Percentiles rank a stretch among this genome's conserved stretches.
phyloP scores from a whole-genome alignment of 768 basidiomycete genomes.

The Hebeloma cylindrosporum region DNA sequence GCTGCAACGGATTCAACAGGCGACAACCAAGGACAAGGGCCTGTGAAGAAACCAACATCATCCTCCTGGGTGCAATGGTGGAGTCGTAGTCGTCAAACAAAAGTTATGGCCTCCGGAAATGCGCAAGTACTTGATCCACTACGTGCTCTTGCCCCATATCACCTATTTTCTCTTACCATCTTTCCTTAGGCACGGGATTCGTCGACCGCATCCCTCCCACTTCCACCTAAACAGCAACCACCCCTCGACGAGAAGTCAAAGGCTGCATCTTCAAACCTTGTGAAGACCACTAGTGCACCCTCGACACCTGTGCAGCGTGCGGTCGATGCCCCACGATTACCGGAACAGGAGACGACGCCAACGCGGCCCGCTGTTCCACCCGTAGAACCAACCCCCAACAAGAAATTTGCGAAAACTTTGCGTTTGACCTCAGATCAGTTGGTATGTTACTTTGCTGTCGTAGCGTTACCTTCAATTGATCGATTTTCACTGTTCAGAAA shows the following conservation, averaged over 20 bases:
- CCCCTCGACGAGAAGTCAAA: slow-evolving; percentile 8
- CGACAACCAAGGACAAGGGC: slow-evolving; percentile 5
- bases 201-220: slow-evolving; percentile 15
- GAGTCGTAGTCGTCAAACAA: slow-evolving; percentile 60
- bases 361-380: slow-evolving; percentile 12
- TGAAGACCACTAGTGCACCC: slow-evolving; percentile 14
- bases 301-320: slow-evolving; percentile 37
- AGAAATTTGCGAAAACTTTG: slow-evolving; percentile 87
- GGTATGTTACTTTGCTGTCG: slow-evolving; percentile 43
- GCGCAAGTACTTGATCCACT: slow-evolving; percentile 14
- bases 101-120: slow-evolving; percentile 18
- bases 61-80: slow-evolving; percentile 87
- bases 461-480: not conserved
- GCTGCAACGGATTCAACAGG: slow-evolving; percentile 1
- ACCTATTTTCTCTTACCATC: not conserved
- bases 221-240: slow-evolving; percentile 9
- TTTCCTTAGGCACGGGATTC: slow-evolving; percentile 6
- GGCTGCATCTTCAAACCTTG: not conserved
- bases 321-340: slow-evolving; percentile 5
- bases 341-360: slow-evolving; percentile 12
- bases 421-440: slow-evolving; percentile 94
- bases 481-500: slow-evolving; percentile 57
- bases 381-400: slow-evolving; percentile 15
- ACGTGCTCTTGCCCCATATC: not conserved
- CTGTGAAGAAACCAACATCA: slow-evolving; percentile 45